Conservation (phyloP, 1,284 basidiomycete species). For the Caloboletus inedulis region DNA sequence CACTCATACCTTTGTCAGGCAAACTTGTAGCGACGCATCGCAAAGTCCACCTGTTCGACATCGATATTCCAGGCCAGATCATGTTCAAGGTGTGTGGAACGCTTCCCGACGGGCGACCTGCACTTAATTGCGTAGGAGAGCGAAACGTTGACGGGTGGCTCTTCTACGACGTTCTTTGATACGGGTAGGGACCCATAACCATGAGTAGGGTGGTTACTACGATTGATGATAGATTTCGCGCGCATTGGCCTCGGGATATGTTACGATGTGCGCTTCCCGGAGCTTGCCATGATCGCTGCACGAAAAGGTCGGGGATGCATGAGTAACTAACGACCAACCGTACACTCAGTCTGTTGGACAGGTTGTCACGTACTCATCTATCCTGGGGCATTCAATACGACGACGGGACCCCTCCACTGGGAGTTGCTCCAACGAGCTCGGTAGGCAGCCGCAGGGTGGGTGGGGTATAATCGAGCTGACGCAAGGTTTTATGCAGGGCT, state of each 20-base stretch:
- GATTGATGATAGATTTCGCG: conserved; percentile 63
- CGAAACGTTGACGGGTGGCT: conserved; percentile 85
- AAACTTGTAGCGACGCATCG: conserved; percentile 86
- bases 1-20: conserved; percentile 44
- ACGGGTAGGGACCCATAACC: conserved; percentile 56
- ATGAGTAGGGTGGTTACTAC: neutral
- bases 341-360: conserved; percentile 29
- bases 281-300: conserved; percentile 89
- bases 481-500: conserved; percentile 52
- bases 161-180: conserved; percentile 78
- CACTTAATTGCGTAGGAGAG: conserved; percentile 66
- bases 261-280: conserved; percentile 93
- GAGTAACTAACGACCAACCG: neutral
- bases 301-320: conserved; percentile 59
- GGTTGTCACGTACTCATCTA: conserved; percentile 91
- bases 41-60: conserved; percentile 97
- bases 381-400: conserved; percentile 86
- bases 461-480: conserved; percentile 10
- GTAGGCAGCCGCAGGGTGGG: conserved; percentile 41
- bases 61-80: conserved; percentile 96
- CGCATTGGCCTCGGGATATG: conserved; percentile 90
- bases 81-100: conserved; percentile 80
- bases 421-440: conserved; percentile 86
- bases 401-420: conserved; percentile 97
- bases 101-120: neutral